Conservation (phyloP, 164 flowering plant species). For the Kingdonia uniflora region DNA sequence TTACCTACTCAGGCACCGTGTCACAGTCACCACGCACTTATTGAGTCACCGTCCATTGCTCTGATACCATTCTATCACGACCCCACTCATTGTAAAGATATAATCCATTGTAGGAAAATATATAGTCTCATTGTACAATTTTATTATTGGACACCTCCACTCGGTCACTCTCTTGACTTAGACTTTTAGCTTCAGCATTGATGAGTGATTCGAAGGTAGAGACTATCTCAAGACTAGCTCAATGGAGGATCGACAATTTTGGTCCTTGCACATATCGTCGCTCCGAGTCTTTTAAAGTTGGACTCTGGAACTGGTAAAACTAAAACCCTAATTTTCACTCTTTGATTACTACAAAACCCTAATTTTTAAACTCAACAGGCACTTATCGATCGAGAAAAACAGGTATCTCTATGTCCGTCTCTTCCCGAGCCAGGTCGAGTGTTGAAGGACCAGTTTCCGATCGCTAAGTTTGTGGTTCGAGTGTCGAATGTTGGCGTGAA, state of each 20-base stretch:
- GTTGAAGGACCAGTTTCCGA: conserved; percentile 74
- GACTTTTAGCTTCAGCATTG: no score
- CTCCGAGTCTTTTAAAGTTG: conserved; percentile 81
- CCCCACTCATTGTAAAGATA: no score
- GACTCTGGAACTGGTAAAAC: conserved; percentile 83
- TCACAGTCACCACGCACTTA: no score
- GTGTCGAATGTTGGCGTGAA: conserved; percentile 39
- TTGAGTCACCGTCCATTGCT: no score
- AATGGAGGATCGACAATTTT: conserved; percentile 74
- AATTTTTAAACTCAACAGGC: conserved; percentile 27
- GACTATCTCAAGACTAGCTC: conserved; percentile 62
- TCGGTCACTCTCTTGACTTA: no score
- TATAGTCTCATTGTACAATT: no score
- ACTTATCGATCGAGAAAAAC: conserved; percentile 71
- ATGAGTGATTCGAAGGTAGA: conserved; percentile 26
- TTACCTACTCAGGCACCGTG: no score
- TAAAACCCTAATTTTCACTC: no score
- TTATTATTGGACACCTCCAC: no score
- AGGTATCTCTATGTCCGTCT: conserved; percentile 58
- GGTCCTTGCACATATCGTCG: conserved; percentile 63
- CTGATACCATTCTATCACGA: no score
- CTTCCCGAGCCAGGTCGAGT: conserved; percentile 55
- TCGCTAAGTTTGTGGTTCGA: conserved; percentile 63
- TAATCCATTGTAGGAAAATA: no score
- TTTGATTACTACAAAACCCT: no score